Percentiles rank a stretch among this genome's conserved stretches.
Evolutionary conservation across 2,329 filamentous ascomycete genomes (phyloP).

Genomic region (Fusarium sacchari): DNA sequence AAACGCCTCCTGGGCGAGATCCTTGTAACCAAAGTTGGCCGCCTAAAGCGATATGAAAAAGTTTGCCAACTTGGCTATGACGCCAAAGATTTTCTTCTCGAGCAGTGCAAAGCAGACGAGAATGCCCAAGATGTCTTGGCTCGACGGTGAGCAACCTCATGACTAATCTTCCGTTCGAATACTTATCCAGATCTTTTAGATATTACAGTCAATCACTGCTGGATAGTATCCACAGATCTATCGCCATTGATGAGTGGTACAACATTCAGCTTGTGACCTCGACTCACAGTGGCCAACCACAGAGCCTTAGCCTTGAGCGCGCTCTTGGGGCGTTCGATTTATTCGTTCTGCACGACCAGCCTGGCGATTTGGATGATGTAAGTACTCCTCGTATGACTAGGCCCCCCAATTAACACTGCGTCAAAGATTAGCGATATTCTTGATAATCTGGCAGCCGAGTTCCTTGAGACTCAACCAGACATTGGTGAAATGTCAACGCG

Average conservation of each 20-base stretch:
- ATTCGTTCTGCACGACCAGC: slow-evolving; percentile 80
- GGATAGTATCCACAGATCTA: slow-evolving; percentile 81
- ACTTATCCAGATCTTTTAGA: slow-evolving; percentile 51
- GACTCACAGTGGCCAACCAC: slow-evolving; percentile 49
- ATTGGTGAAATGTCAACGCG: slow-evolving; percentile 70
- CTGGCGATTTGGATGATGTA: slow-evolving; percentile 80
- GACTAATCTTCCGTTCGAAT: not conserved
- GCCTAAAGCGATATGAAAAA: slow-evolving; percentile 74
- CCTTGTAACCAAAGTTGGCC: slow-evolving; percentile 74
- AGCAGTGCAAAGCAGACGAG: slow-evolving; percentile 69
- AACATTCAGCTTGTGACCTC: slow-evolving; percentile 44
- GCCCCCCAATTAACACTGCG: slow-evolving; percentile 14
- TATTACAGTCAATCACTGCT: slow-evolving; percentile 81
- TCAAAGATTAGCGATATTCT: slow-evolving; percentile 70
- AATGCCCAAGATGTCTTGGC: slow-evolving; percentile 79
- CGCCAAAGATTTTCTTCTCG: slow-evolving; percentile 83
- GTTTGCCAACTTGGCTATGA: slow-evolving; percentile 84
- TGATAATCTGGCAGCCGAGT: slow-evolving; percentile 67
- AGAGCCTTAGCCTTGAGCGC: slow-evolving; percentile 67
- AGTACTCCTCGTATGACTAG: slow-evolving; percentile 36
- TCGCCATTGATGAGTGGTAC: slow-evolving; percentile 82
- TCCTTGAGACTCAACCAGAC: slow-evolving; percentile 63
- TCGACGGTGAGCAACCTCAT: slow-evolving; percentile 64
- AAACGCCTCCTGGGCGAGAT: slow-evolving; percentile 71
- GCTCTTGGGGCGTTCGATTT: slow-evolving; percentile 87